Evolutionary conservation across 495 filamentous ascomycete genomes (phyloP), one percentile per base, ranked within the genome.

Genomic region (Penicillium turbatum): DNA sequence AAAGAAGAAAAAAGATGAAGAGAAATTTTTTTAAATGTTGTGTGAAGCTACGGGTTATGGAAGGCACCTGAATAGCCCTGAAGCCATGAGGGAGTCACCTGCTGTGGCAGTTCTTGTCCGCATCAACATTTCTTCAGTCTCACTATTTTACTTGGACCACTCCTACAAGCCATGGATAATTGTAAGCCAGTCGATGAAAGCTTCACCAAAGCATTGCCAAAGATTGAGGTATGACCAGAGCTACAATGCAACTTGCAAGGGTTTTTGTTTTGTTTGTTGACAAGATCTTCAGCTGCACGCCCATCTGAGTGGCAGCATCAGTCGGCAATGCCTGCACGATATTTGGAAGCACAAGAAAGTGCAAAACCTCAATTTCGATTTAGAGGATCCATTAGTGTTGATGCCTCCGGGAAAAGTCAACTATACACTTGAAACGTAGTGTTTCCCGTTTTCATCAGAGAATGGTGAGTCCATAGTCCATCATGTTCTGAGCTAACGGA

Each of bases 241-340:
- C 19, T 37, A 44, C 26, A 19, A 42, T 46, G 9, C 16, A 38
- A 49, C 30, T 13, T 12, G 6, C 19, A n/a, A 16, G 6, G 15
- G 17, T 27, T 15, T 39, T 34, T 39, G 4, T 12, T 5, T 27
- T 27, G 5, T 27, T 27, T 27, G 5, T 27, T 26, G 37, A 42
- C 42, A 30, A 46, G 54, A 46, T 37, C 43, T 51, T 15, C 61
- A 92, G 85, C 78, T 95, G 15, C 90, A 95, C 57, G 89, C 89
- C 53, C 89, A 93, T 68, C 79, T 95, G 30, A 87, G 81, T 38
- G 89, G 90, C 40, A 90, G 86, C 65, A 91, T 93, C 69, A 86
- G 82, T 64, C 82, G 82, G 12, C 67, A 85, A 71, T 86, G 81
- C 48, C 81, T 93, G 1, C 86, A 92, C 62, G 81, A 89, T 36